Evolutionary conservation across 2,329 filamentous ascomycete genomes (phyloP), one percentile per base, ranked within the genome.

Genomic region (Calonectria naviculata): DNA sequence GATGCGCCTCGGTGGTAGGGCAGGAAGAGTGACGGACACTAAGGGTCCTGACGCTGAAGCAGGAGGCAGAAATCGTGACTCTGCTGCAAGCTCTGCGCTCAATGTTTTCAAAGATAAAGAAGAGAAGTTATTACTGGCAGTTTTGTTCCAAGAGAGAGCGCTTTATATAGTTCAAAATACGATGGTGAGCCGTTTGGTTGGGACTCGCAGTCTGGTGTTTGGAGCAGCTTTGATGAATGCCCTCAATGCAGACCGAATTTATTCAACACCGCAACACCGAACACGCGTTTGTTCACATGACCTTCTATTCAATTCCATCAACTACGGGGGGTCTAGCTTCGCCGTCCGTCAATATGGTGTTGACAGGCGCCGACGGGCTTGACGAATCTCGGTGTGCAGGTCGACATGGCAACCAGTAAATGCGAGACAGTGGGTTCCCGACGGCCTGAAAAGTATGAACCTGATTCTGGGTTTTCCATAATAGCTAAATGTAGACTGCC

Each of bases 261-360:
- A 31, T 70, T 26, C 62, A 60, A 61, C 38, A 47, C 31, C 38
- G 63, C 38, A 63, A 46, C 38, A 52, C 24, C 42, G 36, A 28
- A 21, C 10, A 15, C 38, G 29, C 46, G 46, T 63, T 66, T 63
- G 19, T 24, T 62, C 63, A 63, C 68, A 70, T 66, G 46, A 66
- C 29, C 15, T 62, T 46, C 28, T 8, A 58, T 1, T 8, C 8
- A 31, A 17, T 49, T 64, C 56, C 24, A 47, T 46, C 24, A 38
- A 24, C 68, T 70, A 62, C 63, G 24, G 17, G 29, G 6, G 24
- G 29, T 24, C 46, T 58, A 31, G 38, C 5, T 24, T 29, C 46
- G 46, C 46, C 19, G 68, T 70, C 63, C 52, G 29, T 54, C 49
- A 44, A 36, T 10, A 44, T 70, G 68, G 68, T 44, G 38, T 65